Conservation (phyloP, 208 protist genomes). For the Porcisia deanei region DNA sequence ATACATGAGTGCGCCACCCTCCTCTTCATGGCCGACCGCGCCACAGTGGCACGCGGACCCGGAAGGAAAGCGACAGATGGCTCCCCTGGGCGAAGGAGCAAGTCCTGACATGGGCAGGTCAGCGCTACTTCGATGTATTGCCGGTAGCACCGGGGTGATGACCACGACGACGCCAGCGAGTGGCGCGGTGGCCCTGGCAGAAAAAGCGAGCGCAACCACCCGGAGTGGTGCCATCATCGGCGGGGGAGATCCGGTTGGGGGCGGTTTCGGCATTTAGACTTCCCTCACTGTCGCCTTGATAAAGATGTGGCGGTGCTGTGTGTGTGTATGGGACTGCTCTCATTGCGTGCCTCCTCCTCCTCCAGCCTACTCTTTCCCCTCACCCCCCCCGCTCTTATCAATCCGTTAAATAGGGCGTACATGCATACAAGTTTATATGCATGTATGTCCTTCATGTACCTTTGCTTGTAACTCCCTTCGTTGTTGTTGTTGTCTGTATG, state of each 20-base stretch:
- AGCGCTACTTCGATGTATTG: background rate
- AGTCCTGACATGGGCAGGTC: constrained; percentile 1
- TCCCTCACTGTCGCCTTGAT: constrained; percentile 6
- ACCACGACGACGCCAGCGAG: background rate
- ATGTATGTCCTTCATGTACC: too few species aligned
- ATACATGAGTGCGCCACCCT: background rate
- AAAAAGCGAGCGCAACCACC: background rate
- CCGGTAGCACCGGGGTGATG: constrained; percentile 2
- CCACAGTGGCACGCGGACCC: background rate
- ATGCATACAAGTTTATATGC: too few species aligned
- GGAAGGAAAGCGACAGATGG: background rate
- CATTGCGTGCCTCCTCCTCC: background rate
- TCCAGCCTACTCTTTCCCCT: background rate
- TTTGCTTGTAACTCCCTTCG: too few species aligned
- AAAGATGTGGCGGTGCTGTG: background rate
- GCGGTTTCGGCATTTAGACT: constrained; percentile 24
- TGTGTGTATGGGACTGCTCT: background rate
- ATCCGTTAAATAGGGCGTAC: too few species aligned
- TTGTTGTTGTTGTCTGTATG: too few species aligned
- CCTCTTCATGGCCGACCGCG: constrained; percentile 1
- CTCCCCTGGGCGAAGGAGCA: background rate
- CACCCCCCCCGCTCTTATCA: too few species aligned
- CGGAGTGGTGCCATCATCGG: background rate
- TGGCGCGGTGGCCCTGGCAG: background rate
- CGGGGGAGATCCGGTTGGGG: constrained; percentile 6